Evolutionary conservation across 2,329 filamentous ascomycete species (phyloP).

Genomic region (Nothophaeocryptopus gaeumannii): DNA sequence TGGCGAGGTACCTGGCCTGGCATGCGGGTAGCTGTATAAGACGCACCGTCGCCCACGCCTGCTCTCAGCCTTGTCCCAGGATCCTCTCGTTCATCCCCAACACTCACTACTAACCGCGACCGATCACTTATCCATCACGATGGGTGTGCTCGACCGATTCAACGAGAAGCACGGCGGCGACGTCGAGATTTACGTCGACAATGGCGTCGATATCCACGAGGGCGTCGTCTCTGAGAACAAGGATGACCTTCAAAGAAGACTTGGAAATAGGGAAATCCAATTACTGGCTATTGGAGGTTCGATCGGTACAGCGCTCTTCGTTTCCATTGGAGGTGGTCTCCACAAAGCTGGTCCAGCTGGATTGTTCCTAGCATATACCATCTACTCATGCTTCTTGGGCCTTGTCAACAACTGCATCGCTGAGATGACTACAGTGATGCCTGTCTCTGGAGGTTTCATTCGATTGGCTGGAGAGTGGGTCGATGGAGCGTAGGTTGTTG

Average conservation of each 20-base stretch:
- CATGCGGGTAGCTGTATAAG: too few relatives aligned
- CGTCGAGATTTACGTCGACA: constrained; percentile 7
- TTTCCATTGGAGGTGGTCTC: constrained; percentile 55
- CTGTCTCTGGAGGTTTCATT: constrained; percentile 50
- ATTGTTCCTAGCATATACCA: constrained; percentile 57
- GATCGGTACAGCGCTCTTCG: constrained; percentile 29
- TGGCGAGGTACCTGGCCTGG: too few relatives aligned
- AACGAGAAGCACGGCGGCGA: constrained; percentile 3
- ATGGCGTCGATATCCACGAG: constrained; percentile 12
- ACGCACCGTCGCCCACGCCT: too few relatives aligned
- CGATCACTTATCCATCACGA: background rate
- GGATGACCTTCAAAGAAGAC: constrained; percentile 46
- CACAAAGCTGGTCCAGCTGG: constrained; percentile 49
- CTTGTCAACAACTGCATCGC: constrained; percentile 63
- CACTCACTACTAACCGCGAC: too few relatives aligned
- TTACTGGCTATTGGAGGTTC: constrained; percentile 32
- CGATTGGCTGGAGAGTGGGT: constrained; percentile 60
- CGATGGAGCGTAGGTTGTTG: too few relatives aligned
- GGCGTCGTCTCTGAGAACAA: constrained; percentile 32
- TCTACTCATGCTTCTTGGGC: constrained; percentile 56
- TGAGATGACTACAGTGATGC: constrained; percentile 52
- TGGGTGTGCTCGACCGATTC: constrained; percentile 20
- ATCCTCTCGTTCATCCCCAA: too few relatives aligned
- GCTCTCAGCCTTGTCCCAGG: too few relatives aligned
- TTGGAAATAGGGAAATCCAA: constrained; percentile 37